Conservation (phyloP, 1,139 yeast genomes). For the Yamadazyma siamensis region DNA sequence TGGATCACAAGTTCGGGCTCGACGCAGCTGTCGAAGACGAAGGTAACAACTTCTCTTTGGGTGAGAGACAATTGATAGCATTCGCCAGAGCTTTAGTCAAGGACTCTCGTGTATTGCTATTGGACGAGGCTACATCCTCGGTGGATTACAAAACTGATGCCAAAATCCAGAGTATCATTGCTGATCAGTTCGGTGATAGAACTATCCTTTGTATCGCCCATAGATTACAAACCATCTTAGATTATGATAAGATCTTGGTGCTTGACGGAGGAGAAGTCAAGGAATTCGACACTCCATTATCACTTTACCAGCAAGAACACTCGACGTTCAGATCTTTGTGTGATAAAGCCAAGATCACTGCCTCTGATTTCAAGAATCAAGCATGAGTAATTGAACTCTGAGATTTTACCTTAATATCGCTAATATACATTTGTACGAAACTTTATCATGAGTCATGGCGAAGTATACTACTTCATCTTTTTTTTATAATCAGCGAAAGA, state of each 20-base stretch:
- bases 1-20: constrained; percentile 36
- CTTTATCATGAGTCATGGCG: too few species aligned
- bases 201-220: constrained; percentile 56
- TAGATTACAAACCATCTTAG: constrained; percentile 48
- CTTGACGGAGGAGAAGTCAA: constrained; percentile 46
- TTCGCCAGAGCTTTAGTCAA: constrained; percentile 51
- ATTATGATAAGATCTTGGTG: constrained; percentile 49
- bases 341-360: constrained; percentile 23
- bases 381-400: neutral
- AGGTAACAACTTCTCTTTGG: constrained; percentile 50
- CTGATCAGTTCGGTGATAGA: constrained; percentile 40
- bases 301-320: constrained; percentile 27
- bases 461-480: constrained; percentile 57
- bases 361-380: constrained; percentile 9
- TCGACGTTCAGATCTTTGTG: constrained; percentile 42
- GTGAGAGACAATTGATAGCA: constrained; percentile 51
- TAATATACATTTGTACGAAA: too few species aligned
- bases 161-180: constrained; percentile 46
- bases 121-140: constrained; percentile 58
- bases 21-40: constrained; percentile 48
- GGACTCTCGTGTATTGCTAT: constrained; percentile 42
- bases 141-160: constrained; percentile 55
- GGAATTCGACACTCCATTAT: constrained; percentile 47
- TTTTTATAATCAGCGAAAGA: constrained; percentile 83
- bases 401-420: neutral